Percentiles rank a stretch among this genome's conserved stretches.
Evolutionary conservation across 2,329 filamentous ascomycete genomes (phyloP).

Genomic region (Aspergillus sp.): DNA sequence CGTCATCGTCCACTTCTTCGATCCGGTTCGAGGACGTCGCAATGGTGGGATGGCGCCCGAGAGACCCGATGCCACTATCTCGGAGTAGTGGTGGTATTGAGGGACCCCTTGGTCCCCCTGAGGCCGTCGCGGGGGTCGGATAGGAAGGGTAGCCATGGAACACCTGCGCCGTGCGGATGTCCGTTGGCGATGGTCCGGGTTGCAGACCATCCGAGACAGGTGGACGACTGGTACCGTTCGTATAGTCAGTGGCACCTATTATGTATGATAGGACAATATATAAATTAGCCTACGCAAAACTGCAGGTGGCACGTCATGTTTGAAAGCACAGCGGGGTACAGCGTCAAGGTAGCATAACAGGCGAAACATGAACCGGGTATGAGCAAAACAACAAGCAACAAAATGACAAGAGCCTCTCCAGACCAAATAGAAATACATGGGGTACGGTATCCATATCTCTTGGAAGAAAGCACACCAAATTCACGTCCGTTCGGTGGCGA

Average conservation of each 20-base stretch:
- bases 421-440: constrained; percentile 18
- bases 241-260: constrained; percentile 41
- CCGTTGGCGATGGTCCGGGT: constrained; percentile 56
- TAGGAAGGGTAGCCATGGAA: constrained; percentile 72
- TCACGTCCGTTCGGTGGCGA: constrained; percentile 6
- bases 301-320: constrained; percentile 22
- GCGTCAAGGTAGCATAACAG: constrained; percentile 20
- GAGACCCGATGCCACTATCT: constrained; percentile 51
- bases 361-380: constrained; percentile 8
- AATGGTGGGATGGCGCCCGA: constrained; percentile 36
- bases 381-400: constrained; percentile 3
- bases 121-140: constrained; percentile 55
- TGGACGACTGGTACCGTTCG: constrained; percentile 59
- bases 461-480: constrained; percentile 2
- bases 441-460: constrained; percentile 6
- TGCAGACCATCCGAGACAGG: constrained; percentile 60
- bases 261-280: constrained; percentile 21
- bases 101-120: constrained; percentile 54
- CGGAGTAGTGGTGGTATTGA: constrained; percentile 68
- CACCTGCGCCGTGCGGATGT: constrained; percentile 72
- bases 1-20: constrained; percentile 23
- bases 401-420: constrained; percentile 8
- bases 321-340: constrained; percentile 17
- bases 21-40: constrained; percentile 37
- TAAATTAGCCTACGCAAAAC: constrained; percentile 47